Evolutionary conservation across 805 yeast species (phyloP).

Genomic region (Candida maris): DNA sequence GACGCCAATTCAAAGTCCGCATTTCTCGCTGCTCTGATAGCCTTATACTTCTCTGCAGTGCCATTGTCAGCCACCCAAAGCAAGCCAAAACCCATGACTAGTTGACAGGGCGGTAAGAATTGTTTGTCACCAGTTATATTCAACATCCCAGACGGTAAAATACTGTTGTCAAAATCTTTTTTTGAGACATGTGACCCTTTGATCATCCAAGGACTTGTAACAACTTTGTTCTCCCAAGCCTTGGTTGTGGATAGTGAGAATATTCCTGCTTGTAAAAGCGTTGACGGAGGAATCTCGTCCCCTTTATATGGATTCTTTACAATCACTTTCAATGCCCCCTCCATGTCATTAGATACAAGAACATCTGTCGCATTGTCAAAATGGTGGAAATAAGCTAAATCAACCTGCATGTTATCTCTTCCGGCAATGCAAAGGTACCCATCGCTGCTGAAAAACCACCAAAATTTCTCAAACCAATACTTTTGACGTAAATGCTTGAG

Average conservation of each 20-base stretch:
- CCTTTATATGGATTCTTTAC: constrained; percentile 74
- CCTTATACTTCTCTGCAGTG: constrained; percentile 36
- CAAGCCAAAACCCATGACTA: constrained; percentile 87
- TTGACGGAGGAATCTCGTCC: constrained; percentile 75
- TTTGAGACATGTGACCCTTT: constrained; percentile 66
- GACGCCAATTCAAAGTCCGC: constrained; percentile 27
- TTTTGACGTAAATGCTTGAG: constrained; percentile 65
- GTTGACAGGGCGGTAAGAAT: constrained; percentile 69
- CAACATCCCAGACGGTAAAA: constrained; percentile 61
- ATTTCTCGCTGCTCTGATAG: constrained; percentile 26
- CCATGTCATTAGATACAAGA: constrained; percentile 70
- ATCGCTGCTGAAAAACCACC: constrained; percentile 91
- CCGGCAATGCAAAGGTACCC: constrained; percentile 86
- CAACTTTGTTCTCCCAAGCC: constrained; percentile 86
- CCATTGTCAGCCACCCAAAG: constrained; percentile 67
- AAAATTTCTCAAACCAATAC: constrained; percentile 90
- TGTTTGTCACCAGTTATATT: constrained; percentile 51
- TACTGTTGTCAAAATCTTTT: constrained; percentile 52
- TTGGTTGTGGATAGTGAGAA: constrained; percentile 75
- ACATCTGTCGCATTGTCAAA: constrained; percentile 66
- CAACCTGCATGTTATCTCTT: constrained; percentile 74
- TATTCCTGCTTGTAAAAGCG: constrained; percentile 86
- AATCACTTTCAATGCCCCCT: constrained; percentile 71
- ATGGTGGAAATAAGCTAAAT: constrained; percentile 74
- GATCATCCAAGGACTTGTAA: constrained; percentile 85